Evolutionary conservation across 176 grass and related monocot genomes (phyloP), one percentile per base, ranked within the genome.

Genomic region (Aegilops speltoides): DNA sequence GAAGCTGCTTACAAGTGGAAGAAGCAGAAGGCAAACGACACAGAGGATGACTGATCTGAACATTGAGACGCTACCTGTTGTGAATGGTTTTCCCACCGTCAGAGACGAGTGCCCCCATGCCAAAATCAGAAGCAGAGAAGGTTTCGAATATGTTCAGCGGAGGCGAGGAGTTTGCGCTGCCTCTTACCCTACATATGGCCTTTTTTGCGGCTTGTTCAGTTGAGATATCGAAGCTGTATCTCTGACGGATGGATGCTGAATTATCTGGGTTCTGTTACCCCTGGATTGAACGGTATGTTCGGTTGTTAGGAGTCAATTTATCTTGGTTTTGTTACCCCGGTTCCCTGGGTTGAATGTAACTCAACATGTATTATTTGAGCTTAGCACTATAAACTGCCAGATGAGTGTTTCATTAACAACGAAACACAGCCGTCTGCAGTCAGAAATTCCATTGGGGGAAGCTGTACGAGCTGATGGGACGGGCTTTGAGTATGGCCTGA

Each of bases 1-100:
- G 96, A 96, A 79, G 93, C 91, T 28, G 93, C 93, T 19, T 98
- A 98, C 82, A 92, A 91, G 46, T 98, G 96, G 93, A 98, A 98
- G 81, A 94, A 90, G 73, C 96, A 94, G 48, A 98, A 90, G 69
- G 84, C 85, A 3, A 84, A 73, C 5, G 84, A 88, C 31, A 74
- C 56, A 54, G 88, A 95, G 9, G 93, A 92, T 5, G 96, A 95
- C 64, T 95, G 41, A 86, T 90, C 23, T 32, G 52, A 68, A 31
- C 43, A 64, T 54, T 56, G 11, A 15, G 14, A 79, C 41, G 20
- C 14, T 73, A 13, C 70, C 26, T 64, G 25, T 63, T 84, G 52
- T 40, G 5, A 84, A 22, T 62, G 68, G 3, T 83, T 83, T 72
- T 13, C 24, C 10, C 31, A 46, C 50, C 16, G 6, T 54, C 50